Evolutionary conservation across 2,329 filamentous ascomycete genomes (phyloP).

Genomic region (Calonectria montana): DNA sequence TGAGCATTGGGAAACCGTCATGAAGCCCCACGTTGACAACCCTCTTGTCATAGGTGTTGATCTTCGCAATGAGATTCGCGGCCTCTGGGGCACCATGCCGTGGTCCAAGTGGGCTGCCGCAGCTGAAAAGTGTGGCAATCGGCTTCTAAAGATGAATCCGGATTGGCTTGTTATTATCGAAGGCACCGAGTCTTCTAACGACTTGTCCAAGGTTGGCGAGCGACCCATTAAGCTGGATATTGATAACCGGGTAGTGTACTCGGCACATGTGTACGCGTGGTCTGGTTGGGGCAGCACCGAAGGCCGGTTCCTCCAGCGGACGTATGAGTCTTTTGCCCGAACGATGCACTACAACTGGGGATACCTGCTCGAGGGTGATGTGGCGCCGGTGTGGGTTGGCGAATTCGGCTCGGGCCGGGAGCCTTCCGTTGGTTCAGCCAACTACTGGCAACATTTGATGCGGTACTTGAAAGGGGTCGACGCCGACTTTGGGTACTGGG

Average conservation of each 20-base stretch:
- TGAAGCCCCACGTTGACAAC: conserved; percentile 68
- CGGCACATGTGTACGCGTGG: conserved; percentile 76
- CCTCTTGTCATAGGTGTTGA: conserved; percentile 74
- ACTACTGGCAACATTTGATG: conserved; percentile 75
- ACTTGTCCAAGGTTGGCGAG: conserved; percentile 65
- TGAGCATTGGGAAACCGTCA: conserved; percentile 73
- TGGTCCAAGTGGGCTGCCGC: conserved; percentile 74
- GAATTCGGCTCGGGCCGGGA: conserved; percentile 71
- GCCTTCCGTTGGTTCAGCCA: conserved; percentile 66
- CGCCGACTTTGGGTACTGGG: conserved; percentile 78
- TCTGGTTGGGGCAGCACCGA: conserved; percentile 74
- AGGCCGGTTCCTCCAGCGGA: conserved; percentile 69
- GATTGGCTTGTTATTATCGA: conserved; percentile 77
- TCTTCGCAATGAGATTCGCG: conserved; percentile 76
- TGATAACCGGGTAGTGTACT: conserved; percentile 70
- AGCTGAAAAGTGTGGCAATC: conserved; percentile 72
- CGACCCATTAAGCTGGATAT: conserved; percentile 70
- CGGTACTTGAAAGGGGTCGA: conserved; percentile 67
- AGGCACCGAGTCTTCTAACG: conserved; percentile 75
- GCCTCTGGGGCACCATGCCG: conserved; percentile 75
- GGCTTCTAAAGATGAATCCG: conserved; percentile 67
- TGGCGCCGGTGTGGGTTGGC: conserved; percentile 73
- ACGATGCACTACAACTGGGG: conserved; percentile 75
- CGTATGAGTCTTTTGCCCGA: conserved; percentile 70
- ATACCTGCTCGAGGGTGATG: conserved; percentile 63